These are phyloP conservation scores for Apiospora arundinis DNA, from an alignment of 2,329 filamentous ascomycete species.

Conservation along the genomic window DNA sequence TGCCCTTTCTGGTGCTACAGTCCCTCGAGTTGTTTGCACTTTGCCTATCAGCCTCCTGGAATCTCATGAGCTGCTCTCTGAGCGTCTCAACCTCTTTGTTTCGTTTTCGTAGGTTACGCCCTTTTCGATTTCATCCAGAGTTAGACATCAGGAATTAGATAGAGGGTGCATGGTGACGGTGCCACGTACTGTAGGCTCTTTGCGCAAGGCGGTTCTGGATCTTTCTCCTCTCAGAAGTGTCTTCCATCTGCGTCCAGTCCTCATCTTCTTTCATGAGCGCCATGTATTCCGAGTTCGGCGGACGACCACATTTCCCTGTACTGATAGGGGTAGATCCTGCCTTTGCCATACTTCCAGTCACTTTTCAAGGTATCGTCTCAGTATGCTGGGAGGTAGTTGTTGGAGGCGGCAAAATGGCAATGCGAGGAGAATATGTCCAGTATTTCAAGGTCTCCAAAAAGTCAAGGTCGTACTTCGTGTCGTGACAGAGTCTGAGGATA, in stretches of 20 bases:
- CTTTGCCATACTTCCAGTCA: background rate
- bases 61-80: background rate
- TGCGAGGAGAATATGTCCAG: background rate
- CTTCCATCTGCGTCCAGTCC: conserved; percentile 8
- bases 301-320: background rate
- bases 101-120: background rate
- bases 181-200: background rate
- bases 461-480: background rate
- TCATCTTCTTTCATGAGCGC: conserved; percentile 9
- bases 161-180: background rate
- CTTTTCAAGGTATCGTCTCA: background rate
- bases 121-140: background rate
- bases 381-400: background rate
- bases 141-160: background rate
- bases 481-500: background rate
- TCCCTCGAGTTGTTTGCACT: background rate
- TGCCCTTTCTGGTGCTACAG: background rate
- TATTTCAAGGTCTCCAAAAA: too few species aligned
- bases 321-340: background rate
- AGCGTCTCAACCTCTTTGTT: conserved; percentile 12
- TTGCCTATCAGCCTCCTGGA: background rate
- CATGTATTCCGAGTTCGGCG: background rate
- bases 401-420: background rate
- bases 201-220: conserved; percentile 13
- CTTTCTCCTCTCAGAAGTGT: conserved; percentile 1